A percentile compares a stretch with the other conserved stretches of the same genome.
Evolutionary conservation across 768 basidiomycete genomes (phyloP).

Genomic region (Boletellus ananas): DNA sequence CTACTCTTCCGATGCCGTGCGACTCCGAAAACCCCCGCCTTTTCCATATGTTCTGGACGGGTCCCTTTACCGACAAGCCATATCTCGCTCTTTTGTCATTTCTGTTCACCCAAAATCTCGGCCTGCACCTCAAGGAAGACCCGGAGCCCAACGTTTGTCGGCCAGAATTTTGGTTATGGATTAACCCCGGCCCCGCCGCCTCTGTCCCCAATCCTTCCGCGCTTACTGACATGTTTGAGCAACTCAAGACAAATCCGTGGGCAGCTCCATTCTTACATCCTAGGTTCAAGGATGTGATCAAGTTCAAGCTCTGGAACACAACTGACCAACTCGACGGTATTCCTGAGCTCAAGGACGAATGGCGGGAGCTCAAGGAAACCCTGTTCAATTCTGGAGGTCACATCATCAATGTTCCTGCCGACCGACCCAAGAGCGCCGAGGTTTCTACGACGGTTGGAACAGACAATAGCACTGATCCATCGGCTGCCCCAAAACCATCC

Average conservation of each 20-base stretch:
- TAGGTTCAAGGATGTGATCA: slow-evolving; percentile 86
- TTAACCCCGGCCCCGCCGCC: slow-evolving; percentile 96
- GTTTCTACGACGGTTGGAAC: slow-evolving; percentile 13
- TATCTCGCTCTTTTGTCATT: slow-evolving; percentile 94
- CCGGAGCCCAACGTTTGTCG: slow-evolving; percentile 53
- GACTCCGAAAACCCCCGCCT: slow-evolving; percentile 82
- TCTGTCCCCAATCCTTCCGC: slow-evolving; percentile 83
- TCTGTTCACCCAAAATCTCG: slow-evolving; percentile 93
- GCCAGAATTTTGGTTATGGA: slow-evolving; percentile 97
- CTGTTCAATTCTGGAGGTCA: slow-evolving; percentile 88
- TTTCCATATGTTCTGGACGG: slow-evolving; percentile 99
- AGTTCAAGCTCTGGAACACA: slow-evolving; percentile 98
- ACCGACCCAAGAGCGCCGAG: slow-evolving; percentile 34
- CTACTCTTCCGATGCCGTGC: slow-evolving; percentile 60
- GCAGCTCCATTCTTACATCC: slow-evolving; percentile 91
- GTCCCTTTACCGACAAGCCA: slow-evolving; percentile 97
- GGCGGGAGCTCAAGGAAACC: slow-evolving; percentile 68
- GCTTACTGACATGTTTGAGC: slow-evolving; percentile 74
- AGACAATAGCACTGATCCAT: slow-evolving; percentile 23
- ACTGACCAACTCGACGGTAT: slow-evolving; percentile 93
- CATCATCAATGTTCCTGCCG: slow-evolving; percentile 59
- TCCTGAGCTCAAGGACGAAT: slow-evolving; percentile 85
- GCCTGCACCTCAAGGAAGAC: slow-evolving; percentile 63
- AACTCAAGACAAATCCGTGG: slow-evolving; percentile 86
- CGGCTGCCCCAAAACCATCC: slow-evolving; percentile 15